phyloP scores from a whole-genome alignment of 2,329 filamentous ascomycete genomes.

The Cytospora piceae region DNA sequence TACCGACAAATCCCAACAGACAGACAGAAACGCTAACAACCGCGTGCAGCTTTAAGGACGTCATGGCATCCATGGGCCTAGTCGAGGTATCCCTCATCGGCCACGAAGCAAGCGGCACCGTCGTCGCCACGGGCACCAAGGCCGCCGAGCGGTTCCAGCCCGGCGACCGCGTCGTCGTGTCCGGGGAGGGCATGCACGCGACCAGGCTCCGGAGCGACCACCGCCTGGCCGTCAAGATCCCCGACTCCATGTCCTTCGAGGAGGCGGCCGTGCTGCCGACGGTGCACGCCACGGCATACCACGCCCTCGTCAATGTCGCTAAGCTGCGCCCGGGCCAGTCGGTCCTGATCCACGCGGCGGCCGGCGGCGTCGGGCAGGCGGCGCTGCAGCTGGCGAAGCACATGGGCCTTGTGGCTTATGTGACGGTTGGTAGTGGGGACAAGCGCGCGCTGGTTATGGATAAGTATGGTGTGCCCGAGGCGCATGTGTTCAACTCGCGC shows the following conservation, averaged over 20 bases:
- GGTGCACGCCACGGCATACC: constrained; percentile 37
- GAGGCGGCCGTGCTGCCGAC: constrained; percentile 32
- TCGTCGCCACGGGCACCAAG: constrained; percentile 3
- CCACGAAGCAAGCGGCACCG: constrained; percentile 10
- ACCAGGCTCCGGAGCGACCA: constrained; percentile 19
- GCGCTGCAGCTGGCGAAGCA: constrained; percentile 25
- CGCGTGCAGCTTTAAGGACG: constrained; percentile 10
- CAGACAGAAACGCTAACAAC: neutral
- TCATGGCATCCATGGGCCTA: constrained; percentile 19
- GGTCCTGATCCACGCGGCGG: constrained; percentile 36
- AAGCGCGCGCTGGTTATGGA: constrained; percentile 23
- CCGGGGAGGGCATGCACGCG: constrained; percentile 23
- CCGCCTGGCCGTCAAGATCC: constrained; percentile 28
- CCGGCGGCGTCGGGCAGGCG: constrained; percentile 31
- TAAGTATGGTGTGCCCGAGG: constrained; percentile 32
- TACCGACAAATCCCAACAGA: neutral
- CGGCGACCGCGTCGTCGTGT: constrained; percentile 23
- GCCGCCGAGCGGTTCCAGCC: neutral
- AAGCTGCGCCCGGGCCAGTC: constrained; percentile 33
- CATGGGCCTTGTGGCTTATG: constrained; percentile 30
- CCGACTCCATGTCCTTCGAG: constrained; percentile 29
- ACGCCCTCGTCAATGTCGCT: constrained; percentile 35
- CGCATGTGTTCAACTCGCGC: constrained; percentile 38
- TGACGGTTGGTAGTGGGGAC: constrained; percentile 26
- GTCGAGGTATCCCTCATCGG: constrained; percentile 5